Percentiles rank a stretch among this genome's conserved stretches.
phyloP scores from a whole-genome alignment of 2,329 filamentous ascomycete species.

The Ophiosphaerella narmari region DNA sequence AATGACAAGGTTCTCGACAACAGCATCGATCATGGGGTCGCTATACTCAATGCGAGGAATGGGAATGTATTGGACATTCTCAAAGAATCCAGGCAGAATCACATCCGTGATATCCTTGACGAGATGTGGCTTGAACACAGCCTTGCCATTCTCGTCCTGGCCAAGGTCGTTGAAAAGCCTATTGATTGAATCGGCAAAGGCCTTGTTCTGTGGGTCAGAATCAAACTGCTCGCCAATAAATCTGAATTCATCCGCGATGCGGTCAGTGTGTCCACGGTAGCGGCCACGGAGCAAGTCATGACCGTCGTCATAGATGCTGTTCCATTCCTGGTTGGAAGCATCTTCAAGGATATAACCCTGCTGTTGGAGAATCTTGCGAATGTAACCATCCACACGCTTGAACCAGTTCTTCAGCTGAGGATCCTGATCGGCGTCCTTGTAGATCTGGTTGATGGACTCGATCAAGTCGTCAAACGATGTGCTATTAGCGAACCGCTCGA shows the following conservation, averaged over 20 bases:
- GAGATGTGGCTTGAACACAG: slow-evolving; percentile 89
- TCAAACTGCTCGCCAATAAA: slow-evolving; percentile 91
- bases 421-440: slow-evolving; percentile 83
- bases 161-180: slow-evolving; percentile 92
- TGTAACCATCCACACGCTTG: slow-evolving; percentile 73
- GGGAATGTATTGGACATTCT: slow-evolving; percentile 86
- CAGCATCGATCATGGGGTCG: slow-evolving; percentile 80
- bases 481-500: slow-evolving; percentile 94
- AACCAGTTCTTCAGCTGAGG: slow-evolving; percentile 90
- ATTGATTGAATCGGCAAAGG: slow-evolving; percentile 74
- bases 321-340: slow-evolving; percentile 78
- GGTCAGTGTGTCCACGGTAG: slow-evolving; percentile 84
- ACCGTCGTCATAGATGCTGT: slow-evolving; percentile 81
- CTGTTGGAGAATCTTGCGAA: slow-evolving; percentile 82
- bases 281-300: slow-evolving; percentile 85
- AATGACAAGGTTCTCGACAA: slow-evolving; percentile 92
- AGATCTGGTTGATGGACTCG: slow-evolving; percentile 83
- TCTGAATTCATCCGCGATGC: slow-evolving; percentile 85
- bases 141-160: slow-evolving; percentile 80
- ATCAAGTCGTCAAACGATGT: slow-evolving; percentile 88
- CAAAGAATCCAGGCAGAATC: slow-evolving; percentile 80
- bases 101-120: slow-evolving; percentile 86
- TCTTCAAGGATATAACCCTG: slow-evolving; percentile 91
- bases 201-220: slow-evolving; percentile 81
- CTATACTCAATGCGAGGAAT: slow-evolving; percentile 93